Base-by-base conservation (phyloP, 2,329 filamentous ascomycete genomes). In the Cladosporium sp. region DNA sequence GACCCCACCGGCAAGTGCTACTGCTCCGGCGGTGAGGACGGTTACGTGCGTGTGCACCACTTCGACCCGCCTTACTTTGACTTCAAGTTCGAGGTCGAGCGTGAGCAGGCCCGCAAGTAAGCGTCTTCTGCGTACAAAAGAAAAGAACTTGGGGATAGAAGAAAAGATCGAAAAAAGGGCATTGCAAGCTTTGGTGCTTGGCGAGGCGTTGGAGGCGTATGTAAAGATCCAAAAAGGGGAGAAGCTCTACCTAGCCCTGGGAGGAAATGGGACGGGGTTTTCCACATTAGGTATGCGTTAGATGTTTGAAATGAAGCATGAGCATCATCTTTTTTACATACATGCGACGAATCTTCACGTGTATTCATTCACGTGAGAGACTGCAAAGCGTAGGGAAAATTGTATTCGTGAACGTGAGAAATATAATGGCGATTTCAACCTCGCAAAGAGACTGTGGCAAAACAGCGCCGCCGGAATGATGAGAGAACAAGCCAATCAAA, bases 31-130 rank as follows among this genome's bases (percentile, higher is more conserved):
- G 94, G 93, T 82, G 95, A 99, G 84, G 95, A 99, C 81, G 95
- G 95, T 76, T 99, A 99, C 83, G 94, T 99, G 71, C 92, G 95
- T 77, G 90, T 98, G 73, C 95, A 99, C 83, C 92, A 97, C 82
- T 99, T 99, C 82, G 95, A 99, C 84, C 96, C 96, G 86, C 88
- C 90, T 69, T 99, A 97, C 86, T 98, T 95, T 80, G 95, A 99
- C 81, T 99, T 99, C 84, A 88, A 91, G 85, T 99, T 97, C 81
- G 95, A 99, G 86, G 95, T 98, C 69, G 95, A 99, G 88, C 87
- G 93, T 80, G 93, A 97, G 84, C 59, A 63, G 62, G 54, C 47
- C 5, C 66, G 58, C 38, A 66, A 71, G 52, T 72, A 62, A 64
- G 38, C n/a, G 54, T 57, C 34, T 58, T 8, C 11, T 38, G 51